Percentiles rank a stretch among this genome's conserved stretches.
phyloP scores from a whole-genome alignment of 2,329 filamentous ascomycete genomes.

The Penicillium sumatraense region DNA sequence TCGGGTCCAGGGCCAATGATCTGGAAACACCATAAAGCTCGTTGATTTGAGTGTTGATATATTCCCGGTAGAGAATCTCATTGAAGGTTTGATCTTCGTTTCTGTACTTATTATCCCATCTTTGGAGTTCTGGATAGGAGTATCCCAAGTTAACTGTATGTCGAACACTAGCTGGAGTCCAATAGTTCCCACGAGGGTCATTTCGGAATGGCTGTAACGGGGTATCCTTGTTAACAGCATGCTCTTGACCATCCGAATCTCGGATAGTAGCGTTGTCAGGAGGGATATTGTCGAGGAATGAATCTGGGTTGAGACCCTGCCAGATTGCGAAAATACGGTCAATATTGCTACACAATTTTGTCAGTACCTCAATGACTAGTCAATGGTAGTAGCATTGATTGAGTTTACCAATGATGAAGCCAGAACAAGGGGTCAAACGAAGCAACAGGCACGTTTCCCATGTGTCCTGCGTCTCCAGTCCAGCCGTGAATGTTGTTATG shows the following conservation, averaged over 20 bases:
- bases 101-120: constrained; percentile 4
- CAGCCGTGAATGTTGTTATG: constrained; percentile 57
- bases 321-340: constrained; percentile 21
- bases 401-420: constrained; percentile 65
- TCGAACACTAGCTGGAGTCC: constrained; percentile 5
- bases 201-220: constrained; percentile 8
- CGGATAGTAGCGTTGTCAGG: constrained; percentile 8
- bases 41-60: constrained; percentile 4
- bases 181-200: constrained; percentile 4
- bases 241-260: constrained; percentile 7
- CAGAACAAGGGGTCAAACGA: constrained; percentile 81
- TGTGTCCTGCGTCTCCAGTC: constrained; percentile 65
- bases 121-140: constrained; percentile 7
- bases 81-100: constrained; percentile 6
- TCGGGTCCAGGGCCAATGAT: constrained; percentile 7
- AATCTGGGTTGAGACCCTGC: constrained; percentile 14
- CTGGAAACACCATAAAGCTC: constrained; percentile 10
- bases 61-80: constrained; percentile 3
- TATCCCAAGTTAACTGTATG: constrained; percentile 9
- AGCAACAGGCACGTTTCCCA: constrained; percentile 72
- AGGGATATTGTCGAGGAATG: constrained; percentile 7
- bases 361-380: not conserved
- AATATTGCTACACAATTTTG: constrained; percentile 12
- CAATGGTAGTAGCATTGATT: not conserved
- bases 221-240: constrained; percentile 2